These are phyloP conservation scores for Leishmania major DNA, from an alignment of 208 protist species.

Conservation along the genomic window DNA sequence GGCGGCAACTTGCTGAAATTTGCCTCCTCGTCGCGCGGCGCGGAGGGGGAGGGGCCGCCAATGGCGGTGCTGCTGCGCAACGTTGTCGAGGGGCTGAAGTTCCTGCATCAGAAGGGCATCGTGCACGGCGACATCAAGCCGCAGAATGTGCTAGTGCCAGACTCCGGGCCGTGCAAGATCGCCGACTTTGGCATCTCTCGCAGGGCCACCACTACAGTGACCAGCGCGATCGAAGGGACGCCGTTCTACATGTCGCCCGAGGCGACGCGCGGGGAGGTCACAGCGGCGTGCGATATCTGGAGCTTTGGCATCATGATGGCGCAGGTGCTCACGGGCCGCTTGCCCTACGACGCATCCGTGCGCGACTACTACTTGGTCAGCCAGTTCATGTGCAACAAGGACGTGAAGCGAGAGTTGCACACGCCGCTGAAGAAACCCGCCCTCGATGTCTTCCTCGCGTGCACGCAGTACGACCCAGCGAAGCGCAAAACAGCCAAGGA, in stretches of 20 bases:
- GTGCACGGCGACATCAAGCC: constrained; percentile 90
- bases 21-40: constrained; percentile 32
- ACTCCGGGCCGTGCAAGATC: constrained; percentile 78
- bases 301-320: constrained; percentile 84
- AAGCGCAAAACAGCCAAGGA: constrained; percentile 48
- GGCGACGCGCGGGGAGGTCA: constrained; percentile 43
- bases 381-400: constrained; percentile 41
- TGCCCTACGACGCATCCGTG: constrained; percentile 48
- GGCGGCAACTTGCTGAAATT: constrained; percentile 74
- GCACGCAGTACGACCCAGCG: constrained; percentile 40
- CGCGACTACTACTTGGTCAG: constrained; percentile 40
- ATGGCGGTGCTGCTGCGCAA: constrained; percentile 53
- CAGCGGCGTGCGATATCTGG: constrained; percentile 71
- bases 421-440: constrained; percentile 40
- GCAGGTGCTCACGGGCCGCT: constrained; percentile 57
- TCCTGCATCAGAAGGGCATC: constrained; percentile 73
- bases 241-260: constrained; percentile 82
- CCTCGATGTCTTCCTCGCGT: constrained; percentile 45
- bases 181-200: constrained; percentile 83
- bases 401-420: constrained; percentile 32
- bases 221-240: constrained; percentile 48
- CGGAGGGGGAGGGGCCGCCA: neutral
- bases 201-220: constrained; percentile 40
- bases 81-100: constrained; percentile 70
- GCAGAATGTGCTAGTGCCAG: constrained; percentile 73